A percentile compares a stretch with the other conserved stretches of the same genome.
Conservation (phyloP, 2,329 filamentous ascomycete genomes). For the Balansia obtecta region DNA sequence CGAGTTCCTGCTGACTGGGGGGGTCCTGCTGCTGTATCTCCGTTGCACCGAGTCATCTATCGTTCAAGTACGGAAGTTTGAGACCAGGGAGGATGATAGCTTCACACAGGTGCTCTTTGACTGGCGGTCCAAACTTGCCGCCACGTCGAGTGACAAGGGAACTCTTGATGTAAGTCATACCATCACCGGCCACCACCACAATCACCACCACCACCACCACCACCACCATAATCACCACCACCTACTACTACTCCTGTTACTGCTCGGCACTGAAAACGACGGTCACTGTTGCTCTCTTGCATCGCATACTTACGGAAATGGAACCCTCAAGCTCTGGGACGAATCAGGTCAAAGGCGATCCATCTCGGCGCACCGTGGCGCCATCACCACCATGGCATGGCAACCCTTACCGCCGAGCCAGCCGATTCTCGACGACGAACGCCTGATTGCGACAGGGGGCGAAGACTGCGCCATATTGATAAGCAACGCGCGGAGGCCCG, state of each 20-base stretch:
- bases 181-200: too few relatives aligned
- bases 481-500: slow-evolving; percentile 45
- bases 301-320: not conserved
- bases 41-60: slow-evolving; percentile 35
- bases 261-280: too few relatives aligned
- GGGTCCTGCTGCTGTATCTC: slow-evolving; percentile 38
- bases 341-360: slow-evolving; percentile 38
- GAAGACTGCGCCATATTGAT: slow-evolving; percentile 51
- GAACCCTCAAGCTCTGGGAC: slow-evolving; percentile 39
- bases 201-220: too few relatives aligned
- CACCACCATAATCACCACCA: too few relatives aligned
- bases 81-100: slow-evolving; percentile 39
- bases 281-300: too few relatives aligned
- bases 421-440: slow-evolving; percentile 30
- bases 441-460: slow-evolving; percentile 47
- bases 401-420: slow-evolving; percentile 36
- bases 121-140: slow-evolving; percentile 36
- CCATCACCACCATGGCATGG: slow-evolving; percentile 47
- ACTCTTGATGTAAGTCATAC: slow-evolving; percentile 46
- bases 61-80: slow-evolving; percentile 33
- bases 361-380: slow-evolving; percentile 46
- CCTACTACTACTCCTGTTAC: too few relatives aligned
- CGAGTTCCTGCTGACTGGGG: slow-evolving; percentile 47
- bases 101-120: slow-evolving; percentile 47
- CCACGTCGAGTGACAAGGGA: slow-evolving; percentile 48